Conservation (phyloP, 1,139 yeast genomes). For the Sugiyamaella novakii region DNA sequence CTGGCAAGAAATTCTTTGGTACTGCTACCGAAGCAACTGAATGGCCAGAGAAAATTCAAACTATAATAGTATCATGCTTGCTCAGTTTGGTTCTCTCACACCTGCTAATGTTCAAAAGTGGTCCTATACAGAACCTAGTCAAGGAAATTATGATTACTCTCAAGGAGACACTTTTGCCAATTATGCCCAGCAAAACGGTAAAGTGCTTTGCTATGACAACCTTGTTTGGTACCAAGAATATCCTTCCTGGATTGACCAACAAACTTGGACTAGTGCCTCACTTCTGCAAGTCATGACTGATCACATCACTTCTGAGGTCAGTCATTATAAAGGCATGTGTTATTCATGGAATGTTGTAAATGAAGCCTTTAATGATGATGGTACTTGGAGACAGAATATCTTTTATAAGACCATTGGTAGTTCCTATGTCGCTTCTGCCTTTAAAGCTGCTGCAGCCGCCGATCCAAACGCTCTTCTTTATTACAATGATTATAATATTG, state of each 20-base stretch:
- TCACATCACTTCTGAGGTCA: conserved; percentile 19
- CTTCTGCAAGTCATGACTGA: conserved; percentile 17
- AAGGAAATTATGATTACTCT: conserved; percentile 17
- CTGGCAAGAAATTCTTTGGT: conserved; percentile 20
- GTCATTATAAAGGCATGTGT: conserved; percentile 19
- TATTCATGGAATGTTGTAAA: conserved; percentile 23
- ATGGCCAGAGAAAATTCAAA: neutral
- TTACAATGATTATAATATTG: conserved; percentile 23
- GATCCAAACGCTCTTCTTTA: conserved; percentile 21
- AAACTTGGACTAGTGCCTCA: neutral
- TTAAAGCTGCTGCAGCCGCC: conserved; percentile 18
- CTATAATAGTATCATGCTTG: conserved; percentile 11
- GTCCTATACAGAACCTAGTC: conserved; percentile 18
- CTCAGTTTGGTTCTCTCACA: conserved; percentile 17
- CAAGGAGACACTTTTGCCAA: conserved; percentile 16
- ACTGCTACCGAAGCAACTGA: conserved; percentile 17
- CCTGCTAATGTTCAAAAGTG: conserved; percentile 22
- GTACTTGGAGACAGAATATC: conserved; percentile 19
- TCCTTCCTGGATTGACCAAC: conserved; percentile 15
- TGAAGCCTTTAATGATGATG: conserved; percentile 23
- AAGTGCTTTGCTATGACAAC: conserved; percentile 17
- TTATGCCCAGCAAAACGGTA: conserved; percentile 15
- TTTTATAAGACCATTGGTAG: conserved; percentile 22
- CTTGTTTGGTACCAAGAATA: conserved; percentile 20
- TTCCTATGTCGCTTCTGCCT: conserved; percentile 18